Evolutionary conservation across 768 basidiomycete species (phyloP), one percentile per base, ranked within the genome.

Genomic region (Lyophyllum decastes): DNA sequence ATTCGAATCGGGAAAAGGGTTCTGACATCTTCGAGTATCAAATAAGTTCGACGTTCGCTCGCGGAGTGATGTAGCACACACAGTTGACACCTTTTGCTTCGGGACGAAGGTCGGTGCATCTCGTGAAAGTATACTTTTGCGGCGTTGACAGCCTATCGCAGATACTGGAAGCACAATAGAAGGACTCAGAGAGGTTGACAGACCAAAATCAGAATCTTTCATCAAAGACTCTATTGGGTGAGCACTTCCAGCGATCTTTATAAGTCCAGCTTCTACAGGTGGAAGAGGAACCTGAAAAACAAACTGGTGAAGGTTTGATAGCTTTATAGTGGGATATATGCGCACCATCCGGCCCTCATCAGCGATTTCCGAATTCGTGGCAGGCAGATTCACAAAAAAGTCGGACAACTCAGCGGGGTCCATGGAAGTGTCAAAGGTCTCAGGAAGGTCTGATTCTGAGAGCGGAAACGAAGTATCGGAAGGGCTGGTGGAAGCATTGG

Each of bases 391-490:
- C 16, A 40, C 46, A 46, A 58, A 40, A 22, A 30, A 58, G 44
- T 27, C 41, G 7, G 60, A 57, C 12, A 55, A n/a, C 19, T 57
- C 55, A 35, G 8, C 35, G 12, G n/a, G 35, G 47, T 57, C 63
- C 17, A 47, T 34, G 44, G 65, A 60, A 17, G 62, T 27, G 26
- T 75, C 70, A 58, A 72, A 71, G 26, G 58, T 68, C 19, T 53
- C 52, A 8, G 70, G 70, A 35, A 71, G 44, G 33, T 60, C 62
- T 17, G 66, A 66, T 38, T 70, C 66, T 27, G 68, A 67, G 41
- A 71, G 59, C 21, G 64, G 68, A 34, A 71, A 66, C 9, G 68
- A 70, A 35, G 35, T 61, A 43, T 71, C 64, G 50, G 57, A 58
- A 24, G 61, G 61, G 21, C 60, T 33, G 24, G 44, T 12, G 45